A percentile compares a stretch with the other conserved stretches of the same genome.
phyloP scores from a whole-genome alignment of 768 basidiomycete species.

The Amanita inopinata region DNA sequence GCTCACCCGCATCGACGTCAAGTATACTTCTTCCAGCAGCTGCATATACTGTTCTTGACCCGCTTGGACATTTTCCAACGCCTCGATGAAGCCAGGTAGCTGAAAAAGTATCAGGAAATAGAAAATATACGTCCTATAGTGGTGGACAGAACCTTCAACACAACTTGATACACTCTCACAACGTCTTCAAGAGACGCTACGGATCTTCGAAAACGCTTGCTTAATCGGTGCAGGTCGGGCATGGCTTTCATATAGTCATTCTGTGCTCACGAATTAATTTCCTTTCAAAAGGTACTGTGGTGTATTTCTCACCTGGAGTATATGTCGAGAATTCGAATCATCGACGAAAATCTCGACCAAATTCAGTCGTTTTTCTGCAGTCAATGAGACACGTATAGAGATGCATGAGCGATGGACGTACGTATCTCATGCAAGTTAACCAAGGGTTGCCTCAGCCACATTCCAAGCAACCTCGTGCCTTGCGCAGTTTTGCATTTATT shows the following conservation, averaged over 20 bases:
- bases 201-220: conserved; percentile 83
- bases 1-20: conserved; percentile 49
- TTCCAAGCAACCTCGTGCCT: conserved; percentile 76
- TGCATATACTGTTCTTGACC: conserved; percentile 33
- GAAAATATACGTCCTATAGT: no score
- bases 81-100: conserved; percentile 67
- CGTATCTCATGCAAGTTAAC: conserved; percentile 91
- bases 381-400: neutral
- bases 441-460: conserved; percentile 94
- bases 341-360: conserved; percentile 83
- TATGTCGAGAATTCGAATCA: conserved; percentile 59
- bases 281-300: neutral
- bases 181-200: conserved; percentile 88
- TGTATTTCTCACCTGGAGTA: conserved; percentile 56
- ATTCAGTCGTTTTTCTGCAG: conserved; percentile 71
- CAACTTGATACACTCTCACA: conserved; percentile 91
- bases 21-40: conserved; percentile 62
- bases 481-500: conserved; percentile 97
- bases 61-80: conserved; percentile 40
- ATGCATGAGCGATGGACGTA: conserved; percentile 26
- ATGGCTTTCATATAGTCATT: conserved; percentile 83
- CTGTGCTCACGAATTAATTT: conserved; percentile 24
- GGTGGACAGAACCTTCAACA: conserved; percentile 74
- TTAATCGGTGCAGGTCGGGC: conserved; percentile 89
- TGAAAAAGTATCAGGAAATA: conserved; percentile 19